phyloP scores from a whole-genome alignment of 352 stramenopile genomes.

The Globisporangium paroecandrum region DNA sequence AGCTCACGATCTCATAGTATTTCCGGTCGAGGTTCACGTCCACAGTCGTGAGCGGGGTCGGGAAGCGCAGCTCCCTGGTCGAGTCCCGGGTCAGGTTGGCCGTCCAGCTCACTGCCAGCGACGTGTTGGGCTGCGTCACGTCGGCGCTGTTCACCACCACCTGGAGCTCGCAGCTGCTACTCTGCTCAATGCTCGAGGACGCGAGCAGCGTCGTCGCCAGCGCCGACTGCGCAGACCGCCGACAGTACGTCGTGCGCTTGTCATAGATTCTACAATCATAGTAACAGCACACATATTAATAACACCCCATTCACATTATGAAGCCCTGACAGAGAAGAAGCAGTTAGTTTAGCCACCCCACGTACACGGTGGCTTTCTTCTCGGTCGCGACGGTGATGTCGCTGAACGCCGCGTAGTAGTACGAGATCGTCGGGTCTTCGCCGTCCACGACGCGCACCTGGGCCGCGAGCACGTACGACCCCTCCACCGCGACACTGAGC shows the following conservation, averaged over 20 bases:
- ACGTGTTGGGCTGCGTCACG: constrained; percentile 25
- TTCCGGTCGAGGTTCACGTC: constrained; percentile 23
- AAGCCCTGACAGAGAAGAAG: not conserved
- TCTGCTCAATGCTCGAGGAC: constrained; percentile 24
- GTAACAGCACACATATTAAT: not conserved
- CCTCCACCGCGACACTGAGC: constrained; percentile 30
- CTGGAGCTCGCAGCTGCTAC: constrained; percentile 46
- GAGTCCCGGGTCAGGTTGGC: constrained; percentile 32
- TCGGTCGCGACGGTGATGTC: constrained; percentile 31
- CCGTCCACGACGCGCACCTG: constrained; percentile 41
- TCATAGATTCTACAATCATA: constrained; percentile 25
- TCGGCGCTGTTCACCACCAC: constrained; percentile 25
- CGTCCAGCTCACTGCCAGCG: constrained; percentile 30
- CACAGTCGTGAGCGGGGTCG: constrained; percentile 32
- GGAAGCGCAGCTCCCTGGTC: constrained; percentile 41
- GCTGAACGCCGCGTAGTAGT: constrained; percentile 48
- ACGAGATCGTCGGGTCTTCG: constrained; percentile 31
- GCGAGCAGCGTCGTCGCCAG: constrained; percentile 26
- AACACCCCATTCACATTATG: not conserved
- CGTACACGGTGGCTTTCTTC: constrained; percentile 12
- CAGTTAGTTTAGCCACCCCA: not conserved
- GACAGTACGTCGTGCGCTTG: constrained; percentile 42
- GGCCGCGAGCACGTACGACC: constrained; percentile 42
- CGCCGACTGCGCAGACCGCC: constrained; percentile 36
- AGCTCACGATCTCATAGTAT: constrained; percentile 47